Evolutionary conservation across 257 asterid genomes (phyloP), one percentile per base, ranked within the genome.

Genomic region (Forsythia suspensa): DNA sequence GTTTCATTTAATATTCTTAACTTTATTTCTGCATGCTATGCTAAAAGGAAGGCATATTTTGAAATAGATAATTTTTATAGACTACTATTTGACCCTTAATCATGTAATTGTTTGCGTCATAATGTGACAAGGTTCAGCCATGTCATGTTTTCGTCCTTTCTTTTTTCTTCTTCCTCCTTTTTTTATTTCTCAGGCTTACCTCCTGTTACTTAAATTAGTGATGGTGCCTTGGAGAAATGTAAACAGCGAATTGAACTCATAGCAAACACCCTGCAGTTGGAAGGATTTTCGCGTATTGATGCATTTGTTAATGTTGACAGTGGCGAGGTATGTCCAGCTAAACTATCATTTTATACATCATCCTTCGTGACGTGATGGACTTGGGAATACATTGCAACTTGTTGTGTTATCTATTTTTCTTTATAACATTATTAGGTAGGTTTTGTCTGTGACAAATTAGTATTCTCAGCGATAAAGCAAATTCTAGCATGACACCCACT

Each of bases 221-320:
- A 80, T 2, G 86, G 80, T 44, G 91, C 91, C 59, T 82, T 93
- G 84, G 86, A 80, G 86, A 93, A 79, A 77, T 93, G 98, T 75
- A 90, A 93, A 82, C 40, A 70, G 73, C 91, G 72, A 77, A 89
- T 91, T 69, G 93, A 92, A 76, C 92, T 93, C 79, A 89, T 93
- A 82, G 98, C 98, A 75, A 88, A 93, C 85, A 87, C 93, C 44
- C 86, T 93, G 73, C 89, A 87, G 80, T 72, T 93, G 86, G 94
- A 93, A 85, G 98, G 98, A 80, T 93, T 93, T 84, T 91, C 98
- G 3, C 89, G 98, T 77, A 89, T 93, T 40, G 98, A 93, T 80
- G 98, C 98, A 78, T 93, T 93, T 82, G 91, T 90, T 79, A 87
- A 93, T 76, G 97, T 87, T 8, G 97, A 92, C 83, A 92, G 81